Percentiles rank a stretch among this genome's conserved stretches.
Evolutionary conservation across 805 yeast species (phyloP).

Genomic region (Yarrowia hollandica): DNA sequence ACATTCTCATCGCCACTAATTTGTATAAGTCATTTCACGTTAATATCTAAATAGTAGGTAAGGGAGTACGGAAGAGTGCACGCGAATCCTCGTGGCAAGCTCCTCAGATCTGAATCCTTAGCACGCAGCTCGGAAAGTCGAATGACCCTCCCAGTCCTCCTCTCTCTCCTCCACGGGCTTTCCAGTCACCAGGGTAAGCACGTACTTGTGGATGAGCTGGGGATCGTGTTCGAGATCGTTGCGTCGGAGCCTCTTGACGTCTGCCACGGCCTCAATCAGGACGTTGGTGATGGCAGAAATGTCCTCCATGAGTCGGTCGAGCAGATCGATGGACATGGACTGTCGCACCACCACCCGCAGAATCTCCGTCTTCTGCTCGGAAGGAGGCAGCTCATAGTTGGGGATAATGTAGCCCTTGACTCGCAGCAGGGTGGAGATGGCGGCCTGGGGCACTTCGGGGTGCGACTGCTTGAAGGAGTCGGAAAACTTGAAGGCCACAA

Average conservation of each 20-base stretch:
- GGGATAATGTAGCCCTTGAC: constrained; percentile 85
- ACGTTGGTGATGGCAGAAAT: constrained; percentile 54
- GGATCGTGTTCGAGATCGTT: constrained; percentile 16
- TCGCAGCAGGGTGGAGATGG: constrained; percentile 70
- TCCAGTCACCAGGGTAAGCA: constrained; percentile 10
- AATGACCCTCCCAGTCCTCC: constrained; percentile 26
- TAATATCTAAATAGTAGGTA: too few species aligned
- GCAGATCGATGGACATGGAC: constrained; percentile 60
- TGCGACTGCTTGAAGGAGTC: constrained; percentile 55
- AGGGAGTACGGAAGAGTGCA: too few species aligned
- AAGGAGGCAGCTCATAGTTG: constrained; percentile 76
- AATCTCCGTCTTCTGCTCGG: constrained; percentile 62
- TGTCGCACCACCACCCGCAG: constrained; percentile 81
- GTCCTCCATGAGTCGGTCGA: constrained; percentile 65
- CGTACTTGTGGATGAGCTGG: constrained; percentile 17
- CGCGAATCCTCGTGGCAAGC: neutral
- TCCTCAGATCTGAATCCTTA: neutral
- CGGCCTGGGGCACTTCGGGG: constrained; percentile 81
- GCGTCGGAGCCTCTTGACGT: neutral
- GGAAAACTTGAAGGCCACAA: constrained; percentile 79
- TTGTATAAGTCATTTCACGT: too few species aligned
- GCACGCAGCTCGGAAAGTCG: constrained; percentile 8
- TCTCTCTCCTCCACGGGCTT: constrained; percentile 25
- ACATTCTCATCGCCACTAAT: too few species aligned
- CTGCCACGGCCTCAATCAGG: constrained; percentile 51